phyloP scores from a whole-genome alignment of 768 basidiomycete genomes.

The Pholiota molesta region DNA sequence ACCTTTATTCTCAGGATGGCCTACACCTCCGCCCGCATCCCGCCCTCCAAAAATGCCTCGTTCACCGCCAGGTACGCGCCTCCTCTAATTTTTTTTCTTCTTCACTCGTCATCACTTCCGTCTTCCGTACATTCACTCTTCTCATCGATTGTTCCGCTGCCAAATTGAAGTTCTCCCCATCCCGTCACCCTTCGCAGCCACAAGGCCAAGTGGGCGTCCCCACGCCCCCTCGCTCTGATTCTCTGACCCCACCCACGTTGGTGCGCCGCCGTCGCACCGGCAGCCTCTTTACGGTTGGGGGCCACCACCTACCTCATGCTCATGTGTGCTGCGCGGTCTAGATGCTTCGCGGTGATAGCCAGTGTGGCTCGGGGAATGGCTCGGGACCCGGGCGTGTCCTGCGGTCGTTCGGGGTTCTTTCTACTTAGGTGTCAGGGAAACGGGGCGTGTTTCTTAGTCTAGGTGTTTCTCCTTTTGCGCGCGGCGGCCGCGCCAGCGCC shows the following conservation, averaged over 20 bases:
- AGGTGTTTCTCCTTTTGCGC: not conserved
- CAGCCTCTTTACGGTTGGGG: too few relatives aligned
- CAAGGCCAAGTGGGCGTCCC: not conserved
- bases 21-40: too few relatives aligned
- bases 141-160: not conserved
- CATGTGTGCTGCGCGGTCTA: not conserved
- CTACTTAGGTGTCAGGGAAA: not conserved
- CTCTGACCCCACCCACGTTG: not conserved
- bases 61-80: not conserved
- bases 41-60: not conserved
- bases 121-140: too few relatives aligned
- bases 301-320: too few relatives aligned
- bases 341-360: not conserved
- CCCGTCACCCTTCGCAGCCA: not conserved
- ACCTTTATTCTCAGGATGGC: too few relatives aligned
- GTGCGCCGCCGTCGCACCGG: conserved; percentile 1
- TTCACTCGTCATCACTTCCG: not conserved
- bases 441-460: too few relatives aligned
- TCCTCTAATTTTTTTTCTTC: not conserved
- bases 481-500: not conserved
- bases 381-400: not conserved
- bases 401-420: too few relatives aligned
- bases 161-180: not conserved
- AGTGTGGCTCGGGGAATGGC: conserved; percentile 3
- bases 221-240: not conserved